phyloP scores from a whole-genome alignment of 2,329 filamentous ascomycete species.

The Cordyceps javanica region DNA sequence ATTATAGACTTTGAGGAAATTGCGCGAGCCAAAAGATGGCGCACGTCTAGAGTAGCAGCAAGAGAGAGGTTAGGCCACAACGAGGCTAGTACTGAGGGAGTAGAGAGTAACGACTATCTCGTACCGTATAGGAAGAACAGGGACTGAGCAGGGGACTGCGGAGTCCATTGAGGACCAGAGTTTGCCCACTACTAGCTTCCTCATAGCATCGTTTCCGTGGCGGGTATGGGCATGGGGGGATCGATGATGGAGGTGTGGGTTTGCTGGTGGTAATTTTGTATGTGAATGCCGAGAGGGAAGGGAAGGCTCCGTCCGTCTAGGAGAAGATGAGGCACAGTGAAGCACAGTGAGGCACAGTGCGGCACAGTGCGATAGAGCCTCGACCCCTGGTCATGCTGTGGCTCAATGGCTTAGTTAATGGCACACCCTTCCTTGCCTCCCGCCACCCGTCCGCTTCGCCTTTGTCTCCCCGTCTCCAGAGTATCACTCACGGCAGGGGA shows the following conservation, averaged over 20 bases:
- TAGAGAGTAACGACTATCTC: neutral
- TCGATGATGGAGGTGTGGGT: conserved; percentile 3
- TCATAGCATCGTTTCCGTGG: conserved; percentile 45
- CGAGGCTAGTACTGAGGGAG: neutral
- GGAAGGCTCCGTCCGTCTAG: neutral
- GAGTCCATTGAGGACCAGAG: neutral
- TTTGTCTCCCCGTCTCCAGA: conserved; percentile 2
- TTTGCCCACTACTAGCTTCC: neutral
- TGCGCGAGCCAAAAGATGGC: neutral
- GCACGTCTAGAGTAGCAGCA: neutral
- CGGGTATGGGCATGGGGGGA: conserved; percentile 17
- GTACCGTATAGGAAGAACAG: neutral
- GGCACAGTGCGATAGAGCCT: conserved; percentile 1
- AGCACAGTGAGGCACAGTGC: neutral
- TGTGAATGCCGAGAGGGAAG: neutral
- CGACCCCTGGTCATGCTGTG: neutral
- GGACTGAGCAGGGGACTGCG: neutral
- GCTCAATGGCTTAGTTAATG: conserved; percentile 7
- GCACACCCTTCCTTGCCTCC: neutral
- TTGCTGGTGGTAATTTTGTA: neutral
- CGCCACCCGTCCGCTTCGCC: neutral
- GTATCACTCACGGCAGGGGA: neutral
- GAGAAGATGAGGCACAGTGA: neutral
- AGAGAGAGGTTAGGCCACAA: neutral
- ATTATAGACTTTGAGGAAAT: neutral